These are phyloP conservation scores for Botrytis medusae DNA, from an alignment of 2,329 filamentous ascomycete genomes.

Conservation along the genomic window DNA sequence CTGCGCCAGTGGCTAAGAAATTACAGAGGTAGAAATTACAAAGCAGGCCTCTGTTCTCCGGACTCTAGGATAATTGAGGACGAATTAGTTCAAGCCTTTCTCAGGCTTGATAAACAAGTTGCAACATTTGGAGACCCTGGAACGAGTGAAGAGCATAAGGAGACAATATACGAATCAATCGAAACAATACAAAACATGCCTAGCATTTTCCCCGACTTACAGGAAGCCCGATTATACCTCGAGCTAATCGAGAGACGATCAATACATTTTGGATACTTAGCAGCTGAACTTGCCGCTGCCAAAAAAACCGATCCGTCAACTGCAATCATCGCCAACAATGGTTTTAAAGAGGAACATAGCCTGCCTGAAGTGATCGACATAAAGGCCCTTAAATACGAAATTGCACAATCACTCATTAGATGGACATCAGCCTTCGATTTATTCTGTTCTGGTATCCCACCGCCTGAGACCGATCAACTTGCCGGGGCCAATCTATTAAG, in stretches of 20 bases:
- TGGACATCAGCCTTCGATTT: constrained; percentile 3
- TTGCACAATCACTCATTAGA: neutral
- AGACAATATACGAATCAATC: constrained; percentile 21
- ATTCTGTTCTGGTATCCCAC: neutral
- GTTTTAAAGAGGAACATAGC: neutral
- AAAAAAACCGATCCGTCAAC: neutral
- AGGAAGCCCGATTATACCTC: constrained; percentile 24
- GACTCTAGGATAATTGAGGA: constrained; percentile 21
- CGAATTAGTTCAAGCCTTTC: constrained; percentile 23
- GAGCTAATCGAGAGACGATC: constrained; percentile 27
- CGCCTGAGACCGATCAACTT: neutral
- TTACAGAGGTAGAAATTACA: neutral
- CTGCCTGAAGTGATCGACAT: neutral
- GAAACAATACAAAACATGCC: constrained; percentile 23
- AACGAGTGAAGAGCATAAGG: constrained; percentile 16
- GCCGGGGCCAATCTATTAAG: neutral
- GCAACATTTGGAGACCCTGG: constrained; percentile 19
- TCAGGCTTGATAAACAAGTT: constrained; percentile 25
- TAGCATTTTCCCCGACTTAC: constrained; percentile 2
- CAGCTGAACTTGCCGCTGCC: neutral
- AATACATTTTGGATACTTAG: constrained; percentile 24
- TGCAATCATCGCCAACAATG: neutral
- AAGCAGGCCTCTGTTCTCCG: constrained; percentile 14
- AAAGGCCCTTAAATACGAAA: neutral
- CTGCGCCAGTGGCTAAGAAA: constrained; percentile 18